Base-by-base conservation (phyloP, 2,329 filamentous ascomycete genomes). In the Ophiostoma piceae region DNA sequence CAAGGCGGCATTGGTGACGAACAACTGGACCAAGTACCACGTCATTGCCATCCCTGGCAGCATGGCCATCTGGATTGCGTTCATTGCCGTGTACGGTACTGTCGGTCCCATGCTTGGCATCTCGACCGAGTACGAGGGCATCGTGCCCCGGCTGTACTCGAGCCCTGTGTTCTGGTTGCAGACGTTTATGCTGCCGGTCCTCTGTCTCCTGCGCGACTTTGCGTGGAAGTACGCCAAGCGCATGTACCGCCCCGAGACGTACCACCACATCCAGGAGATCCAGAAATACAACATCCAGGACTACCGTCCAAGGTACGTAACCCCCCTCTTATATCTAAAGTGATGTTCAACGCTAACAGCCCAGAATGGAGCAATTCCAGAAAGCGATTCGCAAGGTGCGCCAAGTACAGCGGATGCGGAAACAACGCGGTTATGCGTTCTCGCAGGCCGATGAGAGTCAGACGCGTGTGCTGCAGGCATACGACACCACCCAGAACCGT, bases 261-360 rank as follows among this genome's bases (percentile, higher is more conserved):
- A 99, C 77, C 95, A 99, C 76, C 95, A 99, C 79, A 95, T 99
- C 73, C 95, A 99, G 80, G 95, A 99, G 82, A 99, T 99, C 75
- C 95, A 99, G 80, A 99, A 99, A 82, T 99, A 98, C 82, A 99
- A 99, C 76, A 97, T 99, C 72, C 95, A 99, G 82, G 95, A 99
- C 82, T 99, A 99, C 80, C 86, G 95, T 77, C 95, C 95, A 72
- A 89, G 95, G 92, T 94, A 86, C 75, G 85, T 83, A 67, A 71
- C 66, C 66, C 47, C 14, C 64, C 16, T 16, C 67, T 51, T 41
- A 67, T 6, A 16, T 62, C 22, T 62, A 14, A 32, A 3, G 32
- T 26, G 16, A 26, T 57, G 2, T 35, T 8, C 6, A 11, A 62
- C 19, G 16, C 60, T 64, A 64, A 64, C 60, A 64, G n/a, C 5